These are phyloP conservation scores for Salinomyces thailandicus DNA, from an alignment of 2,329 filamentous ascomycete species.

Conservation along the genomic window DNA sequence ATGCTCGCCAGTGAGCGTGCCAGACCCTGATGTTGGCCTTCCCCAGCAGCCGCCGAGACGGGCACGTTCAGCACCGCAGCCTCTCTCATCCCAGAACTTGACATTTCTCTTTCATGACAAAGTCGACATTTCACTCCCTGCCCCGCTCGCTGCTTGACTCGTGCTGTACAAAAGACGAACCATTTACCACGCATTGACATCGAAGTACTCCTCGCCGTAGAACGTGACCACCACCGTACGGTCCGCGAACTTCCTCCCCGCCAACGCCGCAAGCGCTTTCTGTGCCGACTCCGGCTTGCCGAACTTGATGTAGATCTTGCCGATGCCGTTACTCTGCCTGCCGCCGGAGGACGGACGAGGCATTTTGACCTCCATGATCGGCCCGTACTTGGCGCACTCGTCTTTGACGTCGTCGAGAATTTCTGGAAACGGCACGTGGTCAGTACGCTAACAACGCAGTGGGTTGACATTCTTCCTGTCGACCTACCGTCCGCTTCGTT, in stretches of 20 bases:
- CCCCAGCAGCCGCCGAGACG: too few relatives aligned
- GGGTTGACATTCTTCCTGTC: too few relatives aligned
- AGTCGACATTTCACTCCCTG: too few relatives aligned
- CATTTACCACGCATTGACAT: constrained; percentile 71
- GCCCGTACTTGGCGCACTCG: constrained; percentile 86
- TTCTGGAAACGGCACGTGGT: constrained; percentile 47
- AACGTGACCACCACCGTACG: constrained; percentile 93
- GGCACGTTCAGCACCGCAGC: too few relatives aligned
- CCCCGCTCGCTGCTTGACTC: too few relatives aligned
- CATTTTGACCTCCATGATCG: constrained; percentile 79
- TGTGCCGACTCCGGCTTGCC: constrained; percentile 66
- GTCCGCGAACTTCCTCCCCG: constrained; percentile 91
- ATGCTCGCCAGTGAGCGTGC: too few relatives aligned
- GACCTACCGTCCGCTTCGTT: constrained; percentile 85
- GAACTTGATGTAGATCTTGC: constrained; percentile 97
- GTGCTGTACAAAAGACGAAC: too few relatives aligned
- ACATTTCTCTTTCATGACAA: too few relatives aligned
- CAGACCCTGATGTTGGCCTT: too few relatives aligned
- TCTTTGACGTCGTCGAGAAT: constrained; percentile 90
- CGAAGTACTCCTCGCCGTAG: constrained; percentile 96
- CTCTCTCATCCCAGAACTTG: too few relatives aligned
- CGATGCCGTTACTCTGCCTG: constrained; percentile 77
- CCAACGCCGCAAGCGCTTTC: constrained; percentile 78
- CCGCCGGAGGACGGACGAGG: constrained; percentile 75
- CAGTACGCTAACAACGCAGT: not conserved